Evolutionary conservation across 1,139 yeast genomes (phyloP).

Genomic region (Saccharomyces pastorianus): DNA sequence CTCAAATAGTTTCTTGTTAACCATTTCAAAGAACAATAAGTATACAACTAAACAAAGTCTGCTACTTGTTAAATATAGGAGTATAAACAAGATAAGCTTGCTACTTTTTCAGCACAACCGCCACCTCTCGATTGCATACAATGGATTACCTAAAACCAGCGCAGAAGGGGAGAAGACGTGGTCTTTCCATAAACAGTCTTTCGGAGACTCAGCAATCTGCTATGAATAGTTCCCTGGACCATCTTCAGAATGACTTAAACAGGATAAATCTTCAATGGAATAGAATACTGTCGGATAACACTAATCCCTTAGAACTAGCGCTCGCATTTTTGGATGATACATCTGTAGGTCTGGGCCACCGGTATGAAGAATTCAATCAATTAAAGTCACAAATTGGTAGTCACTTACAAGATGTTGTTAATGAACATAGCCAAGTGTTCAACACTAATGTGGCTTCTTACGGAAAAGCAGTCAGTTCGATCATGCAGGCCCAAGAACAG

Average conservation of each 20-base stretch:
- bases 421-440: constrained; percentile 77
- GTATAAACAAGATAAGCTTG: not conserved
- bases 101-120: not conserved
- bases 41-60: not conserved
- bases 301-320: constrained; percentile 81
- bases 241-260: constrained; percentile 23
- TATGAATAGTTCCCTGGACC: constrained; percentile 26
- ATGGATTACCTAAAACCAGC: constrained; percentile 18
- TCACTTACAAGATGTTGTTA: constrained; percentile 62
- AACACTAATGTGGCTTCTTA: constrained; percentile 76
- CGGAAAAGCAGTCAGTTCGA: constrained; percentile 42
- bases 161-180: constrained; percentile 21
- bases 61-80: too few species aligned
- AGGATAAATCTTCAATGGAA: constrained; percentile 34
- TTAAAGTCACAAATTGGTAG: constrained; percentile 48
- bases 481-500: constrained; percentile 27
- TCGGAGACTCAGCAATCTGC: constrained; percentile 25
- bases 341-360: constrained; percentile 80
- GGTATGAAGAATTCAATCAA: constrained; percentile 49
- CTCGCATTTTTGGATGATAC: constrained; percentile 73
- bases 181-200: constrained; percentile 25
- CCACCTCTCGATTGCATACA: not conserved
- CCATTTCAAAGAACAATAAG: not conserved
- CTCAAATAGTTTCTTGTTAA: not conserved
- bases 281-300: constrained; percentile 36